These are phyloP conservation scores for Teratosphaeria viscida DNA, from an alignment of 2,329 filamentous ascomycete species.

Conservation along the genomic window DNA sequence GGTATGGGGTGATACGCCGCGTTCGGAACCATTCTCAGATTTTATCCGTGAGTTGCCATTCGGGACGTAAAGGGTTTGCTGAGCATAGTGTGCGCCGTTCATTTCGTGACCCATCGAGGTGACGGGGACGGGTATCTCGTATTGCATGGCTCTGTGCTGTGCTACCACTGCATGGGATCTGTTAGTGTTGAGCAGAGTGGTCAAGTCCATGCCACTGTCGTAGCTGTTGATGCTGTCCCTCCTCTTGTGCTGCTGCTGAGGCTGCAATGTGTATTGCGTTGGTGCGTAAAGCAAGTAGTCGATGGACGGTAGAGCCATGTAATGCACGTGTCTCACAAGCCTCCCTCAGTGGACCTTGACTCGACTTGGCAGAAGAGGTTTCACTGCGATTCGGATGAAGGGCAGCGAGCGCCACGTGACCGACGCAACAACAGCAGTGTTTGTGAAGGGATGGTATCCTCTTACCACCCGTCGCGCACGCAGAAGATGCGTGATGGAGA, in stretches of 20 bases:
- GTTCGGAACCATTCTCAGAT: constrained; percentile 47
- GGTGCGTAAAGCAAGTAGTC: constrained; percentile 18
- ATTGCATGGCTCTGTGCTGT: constrained; percentile 27
- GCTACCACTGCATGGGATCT: constrained; percentile 22
- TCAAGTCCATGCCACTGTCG: constrained; percentile 26
- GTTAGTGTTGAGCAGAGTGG: constrained; percentile 29
- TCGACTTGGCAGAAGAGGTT: constrained; percentile 18
- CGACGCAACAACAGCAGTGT: constrained; percentile 3
- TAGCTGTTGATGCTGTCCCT: constrained; percentile 22
- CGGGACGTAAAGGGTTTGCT: constrained; percentile 37
- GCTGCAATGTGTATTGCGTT: background rate
- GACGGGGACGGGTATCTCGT: constrained; percentile 26
- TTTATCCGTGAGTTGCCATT: constrained; percentile 42
- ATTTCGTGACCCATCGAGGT: constrained; percentile 21
- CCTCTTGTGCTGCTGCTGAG: constrained; percentile 18
- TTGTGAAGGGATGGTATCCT: constrained; percentile 5
- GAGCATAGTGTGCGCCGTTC: constrained; percentile 21
- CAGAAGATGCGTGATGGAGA: constrained; percentile 5
- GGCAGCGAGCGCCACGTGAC: constrained; percentile 12
- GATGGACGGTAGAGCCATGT: constrained; percentile 24
- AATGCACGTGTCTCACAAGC: constrained; percentile 9
- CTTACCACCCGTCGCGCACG: constrained; percentile 11
- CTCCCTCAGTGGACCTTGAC: constrained; percentile 4
- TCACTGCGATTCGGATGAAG: background rate
- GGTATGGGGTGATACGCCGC: constrained; percentile 45